Evolutionary conservation across 2,329 filamentous ascomycete species (phyloP).

Genomic region (Alternaria sp.): DNA sequence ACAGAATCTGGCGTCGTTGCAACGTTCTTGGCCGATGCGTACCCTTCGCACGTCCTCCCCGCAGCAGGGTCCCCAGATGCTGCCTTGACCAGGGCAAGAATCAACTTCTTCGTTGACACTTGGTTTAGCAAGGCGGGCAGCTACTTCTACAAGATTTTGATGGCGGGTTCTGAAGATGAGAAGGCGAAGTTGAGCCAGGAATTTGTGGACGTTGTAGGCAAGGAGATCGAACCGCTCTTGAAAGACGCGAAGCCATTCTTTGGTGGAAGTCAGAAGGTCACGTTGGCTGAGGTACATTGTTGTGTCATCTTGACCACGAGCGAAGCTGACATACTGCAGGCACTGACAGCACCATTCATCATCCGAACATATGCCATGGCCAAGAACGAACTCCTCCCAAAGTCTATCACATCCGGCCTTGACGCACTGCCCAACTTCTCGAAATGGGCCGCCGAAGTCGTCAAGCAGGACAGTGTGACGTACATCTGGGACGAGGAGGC

Average conservation of each 20-base stretch:
- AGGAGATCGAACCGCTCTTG: constrained; percentile 79
- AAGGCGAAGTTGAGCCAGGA: constrained; percentile 60
- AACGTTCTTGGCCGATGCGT: constrained; percentile 74
- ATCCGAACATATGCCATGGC: constrained; percentile 66
- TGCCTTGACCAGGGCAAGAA: constrained; percentile 70
- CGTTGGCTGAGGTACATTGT: constrained; percentile 72
- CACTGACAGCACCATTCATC: constrained; percentile 72
- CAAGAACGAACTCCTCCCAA: constrained; percentile 65
- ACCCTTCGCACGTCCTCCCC: constrained; percentile 73
- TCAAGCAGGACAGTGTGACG: constrained; percentile 71
- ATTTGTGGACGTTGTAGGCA: constrained; percentile 66
- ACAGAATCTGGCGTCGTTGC: constrained; percentile 78
- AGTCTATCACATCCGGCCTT: constrained; percentile 58
- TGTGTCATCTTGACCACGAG: background rate
- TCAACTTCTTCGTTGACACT: constrained; percentile 77
- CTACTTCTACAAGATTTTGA: constrained; percentile 57
- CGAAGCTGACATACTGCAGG: constrained; percentile 52
- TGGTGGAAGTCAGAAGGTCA: constrained; percentile 62
- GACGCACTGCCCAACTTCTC: constrained; percentile 71
- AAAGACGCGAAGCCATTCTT: constrained; percentile 57
- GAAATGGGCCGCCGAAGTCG: constrained; percentile 71
- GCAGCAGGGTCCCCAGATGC: constrained; percentile 61
- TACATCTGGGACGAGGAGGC: constrained; percentile 47
- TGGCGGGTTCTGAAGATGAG: constrained; percentile 59
- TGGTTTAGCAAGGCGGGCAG: constrained; percentile 69